These are phyloP conservation scores for Blumeria hordei DNA, from an alignment of 2,329 filamentous ascomycete species.

Conservation along the genomic window DNA sequence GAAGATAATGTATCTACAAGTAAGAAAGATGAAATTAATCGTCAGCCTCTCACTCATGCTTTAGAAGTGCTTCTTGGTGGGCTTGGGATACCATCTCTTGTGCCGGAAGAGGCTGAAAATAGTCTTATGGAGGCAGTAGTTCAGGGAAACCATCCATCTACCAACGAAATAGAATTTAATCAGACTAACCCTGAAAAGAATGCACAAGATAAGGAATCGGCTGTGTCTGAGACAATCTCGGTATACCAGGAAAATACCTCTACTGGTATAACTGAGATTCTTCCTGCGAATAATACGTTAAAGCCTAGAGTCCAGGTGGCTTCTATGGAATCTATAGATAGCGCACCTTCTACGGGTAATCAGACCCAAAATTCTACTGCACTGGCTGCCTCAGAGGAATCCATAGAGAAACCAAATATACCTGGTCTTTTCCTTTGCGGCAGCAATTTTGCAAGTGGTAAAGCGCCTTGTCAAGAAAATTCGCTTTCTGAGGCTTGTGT, in stretches of 20 bases:
- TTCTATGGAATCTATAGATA: neutral
- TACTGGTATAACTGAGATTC: neutral
- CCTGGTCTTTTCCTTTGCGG: slow-evolving; percentile 2
- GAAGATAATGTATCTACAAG: too few species aligned
- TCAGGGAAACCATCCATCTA: neutral
- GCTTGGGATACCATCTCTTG: slow-evolving; percentile 1
- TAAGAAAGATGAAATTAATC: neutral
- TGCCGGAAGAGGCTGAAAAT: neutral
- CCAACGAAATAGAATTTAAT: neutral
- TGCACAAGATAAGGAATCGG: neutral
- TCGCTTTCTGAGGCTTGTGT: too few species aligned
- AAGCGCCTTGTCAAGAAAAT: neutral
- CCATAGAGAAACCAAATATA: slow-evolving; percentile 1
- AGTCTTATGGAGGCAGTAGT: too few species aligned
- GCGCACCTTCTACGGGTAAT: neutral
- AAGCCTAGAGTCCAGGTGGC: neutral
- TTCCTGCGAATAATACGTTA: neutral
- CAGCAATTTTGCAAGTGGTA: neutral
- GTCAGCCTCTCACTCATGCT: slow-evolving; percentile 9
- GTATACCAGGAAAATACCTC: neutral
- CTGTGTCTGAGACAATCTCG: neutral
- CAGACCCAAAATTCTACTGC: neutral
- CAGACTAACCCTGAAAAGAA: neutral
- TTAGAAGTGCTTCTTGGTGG: slow-evolving; percentile 12
- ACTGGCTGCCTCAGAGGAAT: neutral